Percentiles rank a stretch among this genome's conserved stretches.
These are phyloP conservation scores for Kluyveromyces lactis DNA, from an alignment of 805 yeast species.

Conservation along the genomic window DNA sequence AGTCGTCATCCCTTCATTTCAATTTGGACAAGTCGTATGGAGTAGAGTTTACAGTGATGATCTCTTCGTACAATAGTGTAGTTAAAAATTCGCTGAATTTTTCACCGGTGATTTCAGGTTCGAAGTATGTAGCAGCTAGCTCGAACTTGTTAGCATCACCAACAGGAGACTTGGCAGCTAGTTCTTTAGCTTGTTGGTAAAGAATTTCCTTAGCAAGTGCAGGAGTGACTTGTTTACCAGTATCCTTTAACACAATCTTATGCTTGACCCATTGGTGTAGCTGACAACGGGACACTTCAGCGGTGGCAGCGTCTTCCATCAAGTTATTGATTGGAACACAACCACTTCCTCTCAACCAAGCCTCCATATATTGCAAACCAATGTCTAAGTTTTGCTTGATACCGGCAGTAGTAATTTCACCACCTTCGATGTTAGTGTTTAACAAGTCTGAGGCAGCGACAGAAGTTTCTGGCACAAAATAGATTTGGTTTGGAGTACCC, in stretches of 20 bases:
- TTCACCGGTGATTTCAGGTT: conserved; percentile 64
- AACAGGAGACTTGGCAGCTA: conserved; percentile 36
- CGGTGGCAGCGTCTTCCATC: conserved; percentile 90
- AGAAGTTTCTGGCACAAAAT: conserved; percentile 36
- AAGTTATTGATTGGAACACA: conserved; percentile 79
- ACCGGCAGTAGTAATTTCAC: conserved; percentile 60
- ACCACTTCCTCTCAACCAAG: conserved; percentile 78
- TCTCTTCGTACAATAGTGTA: conserved; percentile 63
- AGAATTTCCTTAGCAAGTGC: conserved; percentile 49
- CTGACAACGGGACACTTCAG: conserved; percentile 79
- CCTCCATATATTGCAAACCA: conserved; percentile 75
- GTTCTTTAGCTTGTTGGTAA: conserved; percentile 51
- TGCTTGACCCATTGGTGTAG: conserved; percentile 80
- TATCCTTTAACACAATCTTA: conserved; percentile 49
- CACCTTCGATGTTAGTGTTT: conserved; percentile 55
- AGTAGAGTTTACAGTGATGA: conserved; percentile 27
- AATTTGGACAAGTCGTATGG: conserved; percentile 22
- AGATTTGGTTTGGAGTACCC: conserved; percentile 78
- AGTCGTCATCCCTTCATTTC: conserved; percentile 3
- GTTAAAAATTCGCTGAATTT: conserved; percentile 73
- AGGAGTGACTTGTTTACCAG: conserved; percentile 50
- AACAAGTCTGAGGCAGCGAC: conserved; percentile 51
- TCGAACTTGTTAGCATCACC: conserved; percentile 51
- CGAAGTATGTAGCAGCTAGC: conserved; percentile 61
- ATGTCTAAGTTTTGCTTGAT: conserved; percentile 64